A percentile compares a stretch with the other conserved stretches of the same genome.
These are phyloP conservation scores for Yamadazyma olivae DNA, from an alignment of 805 yeast species.

Conservation along the genomic window DNA sequence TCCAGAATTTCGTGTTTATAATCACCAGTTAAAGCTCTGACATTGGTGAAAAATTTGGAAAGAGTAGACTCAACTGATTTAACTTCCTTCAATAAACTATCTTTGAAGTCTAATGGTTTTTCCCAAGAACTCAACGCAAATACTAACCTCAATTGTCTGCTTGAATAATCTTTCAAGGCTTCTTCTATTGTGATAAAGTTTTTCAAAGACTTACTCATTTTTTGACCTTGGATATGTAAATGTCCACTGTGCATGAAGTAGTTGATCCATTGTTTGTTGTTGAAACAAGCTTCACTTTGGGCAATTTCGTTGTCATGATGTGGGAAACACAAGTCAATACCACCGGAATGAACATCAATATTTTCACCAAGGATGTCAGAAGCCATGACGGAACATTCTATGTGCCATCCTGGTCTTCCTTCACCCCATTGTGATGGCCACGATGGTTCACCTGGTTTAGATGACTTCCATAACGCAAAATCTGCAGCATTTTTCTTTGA, in stretches of 20 bases:
- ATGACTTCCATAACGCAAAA: conserved; percentile 95
- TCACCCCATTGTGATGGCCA: conserved; percentile 97
- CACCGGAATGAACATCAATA: conserved; percentile 96
- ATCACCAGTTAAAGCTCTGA: conserved; percentile 78
- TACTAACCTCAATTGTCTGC: conserved; percentile 86
- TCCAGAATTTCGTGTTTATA: conserved; percentile 45
- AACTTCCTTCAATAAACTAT: conserved; percentile 71
- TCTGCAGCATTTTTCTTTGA: conserved; percentile 77
- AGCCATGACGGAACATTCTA: conserved; percentile 99
- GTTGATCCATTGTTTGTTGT: conserved; percentile 92
- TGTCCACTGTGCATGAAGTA: conserved; percentile 97
- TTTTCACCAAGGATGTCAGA: conserved; percentile 76
- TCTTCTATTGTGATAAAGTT: conserved; percentile 94
- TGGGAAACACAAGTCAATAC: conserved; percentile 96
- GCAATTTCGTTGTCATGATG: conserved; percentile 99
- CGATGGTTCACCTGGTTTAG: conserved; percentile 95
- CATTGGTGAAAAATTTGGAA: conserved; percentile 79
- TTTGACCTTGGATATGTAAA: conserved; percentile 96
- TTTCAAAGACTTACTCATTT: conserved; percentile 93
- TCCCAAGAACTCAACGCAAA: conserved; percentile 94
- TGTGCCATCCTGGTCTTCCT: conserved; percentile 99
- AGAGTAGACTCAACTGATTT: conserved; percentile 70
- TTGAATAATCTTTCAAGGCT: conserved; percentile 66
- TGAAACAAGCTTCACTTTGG: conserved; percentile 90
- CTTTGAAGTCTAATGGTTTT: conserved; percentile 87